Conservation (phyloP, 306 rosid species). For the Quercus agrifolia region DNA sequence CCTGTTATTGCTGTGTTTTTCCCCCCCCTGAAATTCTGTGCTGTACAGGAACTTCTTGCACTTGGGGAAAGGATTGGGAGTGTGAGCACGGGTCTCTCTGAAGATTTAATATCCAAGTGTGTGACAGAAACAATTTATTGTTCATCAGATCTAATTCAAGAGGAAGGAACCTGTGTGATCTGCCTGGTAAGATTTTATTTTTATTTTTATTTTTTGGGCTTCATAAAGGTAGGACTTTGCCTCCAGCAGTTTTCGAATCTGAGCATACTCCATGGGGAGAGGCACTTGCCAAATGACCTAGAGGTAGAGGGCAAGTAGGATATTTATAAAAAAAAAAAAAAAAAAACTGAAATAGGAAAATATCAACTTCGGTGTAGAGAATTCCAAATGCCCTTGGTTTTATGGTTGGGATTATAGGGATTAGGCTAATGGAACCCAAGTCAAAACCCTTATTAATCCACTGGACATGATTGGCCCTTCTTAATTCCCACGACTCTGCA, state of each 20-base stretch:
- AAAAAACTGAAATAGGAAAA: neutral
- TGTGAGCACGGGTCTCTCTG: conserved; percentile 77
- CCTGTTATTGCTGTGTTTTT: neutral
- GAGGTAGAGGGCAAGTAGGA: too few species aligned
- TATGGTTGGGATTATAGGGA: neutral
- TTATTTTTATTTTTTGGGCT: neutral
- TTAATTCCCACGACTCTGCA: neutral
- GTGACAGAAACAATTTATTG: conserved; percentile 72
- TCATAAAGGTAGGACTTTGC: too few species aligned
- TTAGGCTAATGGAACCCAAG: neutral
- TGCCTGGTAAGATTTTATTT: conserved; percentile 55
- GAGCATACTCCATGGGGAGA: too few species aligned
- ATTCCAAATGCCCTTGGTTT: neutral
- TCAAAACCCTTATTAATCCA: neutral
- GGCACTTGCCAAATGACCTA: too few species aligned
- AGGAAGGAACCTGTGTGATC: conserved; percentile 66
- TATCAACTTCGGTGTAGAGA: neutral
- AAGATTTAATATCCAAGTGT: conserved; percentile 59
- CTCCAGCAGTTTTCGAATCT: too few species aligned
- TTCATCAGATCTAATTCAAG: conserved; percentile 64
- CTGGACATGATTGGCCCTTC: neutral
- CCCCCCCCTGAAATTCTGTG: conserved; percentile 7
- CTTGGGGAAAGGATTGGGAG: conserved; percentile 82
- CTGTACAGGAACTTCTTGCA: conserved; percentile 71
- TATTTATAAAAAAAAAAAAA: neutral